Conservation (phyloP, 2,329 filamentous ascomycete genomes). For the Claviceps digitariae region DNA sequence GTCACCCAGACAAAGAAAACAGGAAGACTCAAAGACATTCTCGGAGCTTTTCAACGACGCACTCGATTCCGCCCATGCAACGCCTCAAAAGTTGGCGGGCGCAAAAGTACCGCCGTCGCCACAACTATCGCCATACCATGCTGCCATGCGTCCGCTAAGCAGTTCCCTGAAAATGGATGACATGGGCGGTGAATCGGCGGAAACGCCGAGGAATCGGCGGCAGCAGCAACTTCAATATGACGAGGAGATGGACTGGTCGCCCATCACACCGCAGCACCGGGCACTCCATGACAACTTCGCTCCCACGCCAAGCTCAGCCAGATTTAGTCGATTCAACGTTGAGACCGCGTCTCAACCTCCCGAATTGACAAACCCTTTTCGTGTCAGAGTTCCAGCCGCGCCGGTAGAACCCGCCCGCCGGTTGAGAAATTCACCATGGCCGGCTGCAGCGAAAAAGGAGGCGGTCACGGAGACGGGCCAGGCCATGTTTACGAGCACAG, state of each 20-base stretch:
- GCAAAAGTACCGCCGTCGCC: constrained; percentile 5
- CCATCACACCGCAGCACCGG: constrained; percentile 41
- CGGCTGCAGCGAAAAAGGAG: constrained; percentile 31
- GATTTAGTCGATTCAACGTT: constrained; percentile 28
- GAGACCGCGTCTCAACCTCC: constrained; percentile 27
- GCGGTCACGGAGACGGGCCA: constrained; percentile 27
- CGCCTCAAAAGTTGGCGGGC: constrained; percentile 5
- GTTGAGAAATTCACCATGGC: constrained; percentile 46
- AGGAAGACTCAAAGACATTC: constrained; percentile 27
- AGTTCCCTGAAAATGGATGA: constrained; percentile 6
- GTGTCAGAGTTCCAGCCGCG: constrained; percentile 55
- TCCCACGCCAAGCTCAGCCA: constrained; percentile 21
- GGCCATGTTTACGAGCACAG: constrained; percentile 35
- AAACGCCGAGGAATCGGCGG: constrained; percentile 5
- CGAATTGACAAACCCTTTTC: constrained; percentile 41
- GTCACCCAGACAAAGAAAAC: constrained; percentile 13
- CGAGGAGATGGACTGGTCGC: constrained; percentile 64
- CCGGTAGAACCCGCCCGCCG: constrained; percentile 52
- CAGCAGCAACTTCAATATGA: constrained; percentile 22
- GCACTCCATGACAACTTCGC: constrained; percentile 34
- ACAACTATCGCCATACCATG: not conserved
- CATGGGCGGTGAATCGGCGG: constrained; percentile 7
- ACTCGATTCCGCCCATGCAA: constrained; percentile 13
- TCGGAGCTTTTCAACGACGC: constrained; percentile 26
- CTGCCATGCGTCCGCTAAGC: not conserved